These are phyloP conservation scores for Coniosporium tulheliwenetii DNA, from an alignment of 2,329 filamentous ascomycete species.

Conservation along the genomic window DNA sequence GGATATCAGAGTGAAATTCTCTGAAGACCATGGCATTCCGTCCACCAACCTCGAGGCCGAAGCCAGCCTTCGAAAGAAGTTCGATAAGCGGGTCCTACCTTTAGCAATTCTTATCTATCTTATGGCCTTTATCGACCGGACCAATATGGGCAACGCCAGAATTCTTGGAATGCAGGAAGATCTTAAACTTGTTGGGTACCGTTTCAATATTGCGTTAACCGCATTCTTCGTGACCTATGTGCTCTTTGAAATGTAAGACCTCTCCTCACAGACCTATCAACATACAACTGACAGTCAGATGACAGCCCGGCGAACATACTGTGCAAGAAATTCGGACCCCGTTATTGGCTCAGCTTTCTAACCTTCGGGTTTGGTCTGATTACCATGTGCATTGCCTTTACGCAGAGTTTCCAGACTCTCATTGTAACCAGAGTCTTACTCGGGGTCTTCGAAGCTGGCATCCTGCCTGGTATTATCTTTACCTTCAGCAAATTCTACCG, in stretches of 20 bases:
- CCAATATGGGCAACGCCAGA: constrained; percentile 26
- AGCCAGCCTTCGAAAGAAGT: too few relatives aligned
- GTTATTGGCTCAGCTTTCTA: constrained; percentile 22
- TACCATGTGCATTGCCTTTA: constrained; percentile 24
- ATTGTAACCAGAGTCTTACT: constrained; percentile 24
- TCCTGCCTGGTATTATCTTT: constrained; percentile 24
- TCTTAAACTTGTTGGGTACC: constrained; percentile 21
- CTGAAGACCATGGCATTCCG: too few relatives aligned
- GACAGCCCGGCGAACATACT: constrained; percentile 10
- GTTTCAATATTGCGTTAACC: constrained; percentile 26
- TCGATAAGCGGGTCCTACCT: constrained; percentile 19
- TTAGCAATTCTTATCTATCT: constrained; percentile 32
- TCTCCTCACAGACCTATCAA: too few relatives aligned
- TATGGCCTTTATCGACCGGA: constrained; percentile 31
- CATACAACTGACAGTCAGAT: too few relatives aligned
- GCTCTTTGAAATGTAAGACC: not conserved
- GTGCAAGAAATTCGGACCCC: constrained; percentile 23
- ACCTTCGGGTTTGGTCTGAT: constrained; percentile 24
- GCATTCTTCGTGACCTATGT: constrained; percentile 24
- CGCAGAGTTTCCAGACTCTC: constrained; percentile 22
- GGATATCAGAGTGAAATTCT: too few relatives aligned
- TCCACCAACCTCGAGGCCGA: too few relatives aligned
- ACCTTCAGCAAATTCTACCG: constrained; percentile 27
- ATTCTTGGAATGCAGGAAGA: constrained; percentile 24
- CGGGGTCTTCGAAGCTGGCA: constrained; percentile 25